Base-by-base conservation (phyloP, 1,139 yeast species). In the Kazachstania sp. region DNA sequence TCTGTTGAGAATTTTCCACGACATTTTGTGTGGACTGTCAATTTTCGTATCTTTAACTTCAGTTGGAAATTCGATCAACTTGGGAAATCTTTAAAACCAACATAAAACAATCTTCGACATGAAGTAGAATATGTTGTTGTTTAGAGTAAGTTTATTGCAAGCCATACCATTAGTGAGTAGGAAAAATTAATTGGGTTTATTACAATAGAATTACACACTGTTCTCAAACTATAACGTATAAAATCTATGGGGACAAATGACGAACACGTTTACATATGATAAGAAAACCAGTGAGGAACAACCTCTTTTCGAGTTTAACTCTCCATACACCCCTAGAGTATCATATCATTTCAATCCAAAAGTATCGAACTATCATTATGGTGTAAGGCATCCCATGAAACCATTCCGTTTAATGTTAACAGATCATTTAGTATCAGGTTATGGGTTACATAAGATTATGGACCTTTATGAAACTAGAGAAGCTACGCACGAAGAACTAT, bases 321-420 rank as follows among this genome's bases (percentile, higher is more conserved):
- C 70, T 2, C 59, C 71, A 0, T 69, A 70, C 48, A 70, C 69
- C 30, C 76, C 78, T 5, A 71, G 78, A 56, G 96, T 88, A 0
- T 86, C 95, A 12, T 88, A 88, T 65, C 97, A 88, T 64, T 87
- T 78, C 67, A 88, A 88, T 63, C 87, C 94, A 35, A 81, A 83
- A 48, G 95, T 84, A 0, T 75, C 87, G 4, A 77, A 80, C 57
- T 87, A 82, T 66, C 97, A 87, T 61, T 88, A 85, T 66, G 97
- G 97, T 13, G 85, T 87, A 0, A 77, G 81, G 51, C 98, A 92
- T 67, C 98, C 98, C 12, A 92, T 92, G 98, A 92, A 92, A 63
- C 98, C 98, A n/a, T 87, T 92, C 65, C 70, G 98, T 51, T 72
- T 92, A 49, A 84, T 90, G 90, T 74, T 92, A 18, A 92, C 98